phyloP scores from a whole-genome alignment of 345 rosid species.

The Eucalyptus caleyi region DNA sequence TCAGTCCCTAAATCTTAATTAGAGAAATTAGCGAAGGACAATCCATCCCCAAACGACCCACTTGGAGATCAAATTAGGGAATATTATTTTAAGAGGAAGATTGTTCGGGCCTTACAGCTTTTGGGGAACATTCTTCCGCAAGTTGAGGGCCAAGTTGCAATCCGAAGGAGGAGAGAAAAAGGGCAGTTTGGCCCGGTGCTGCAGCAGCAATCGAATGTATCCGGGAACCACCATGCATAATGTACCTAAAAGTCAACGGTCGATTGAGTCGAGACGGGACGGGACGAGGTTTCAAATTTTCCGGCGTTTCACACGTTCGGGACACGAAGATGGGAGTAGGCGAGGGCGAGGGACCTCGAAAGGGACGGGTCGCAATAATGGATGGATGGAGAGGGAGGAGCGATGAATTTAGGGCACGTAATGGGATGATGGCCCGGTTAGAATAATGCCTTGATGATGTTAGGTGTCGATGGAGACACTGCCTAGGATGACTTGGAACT shows the following conservation, averaged over 20 bases:
- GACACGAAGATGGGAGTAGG: background rate
- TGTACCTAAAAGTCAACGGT: background rate
- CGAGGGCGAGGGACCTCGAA: background rate
- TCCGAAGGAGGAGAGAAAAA: background rate
- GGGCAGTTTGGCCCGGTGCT: background rate
- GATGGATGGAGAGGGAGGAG: background rate
- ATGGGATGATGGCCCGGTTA: background rate
- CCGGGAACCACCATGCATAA: background rate
- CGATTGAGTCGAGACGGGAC: background rate
- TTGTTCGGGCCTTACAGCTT: background rate
- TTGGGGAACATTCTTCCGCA: background rate
- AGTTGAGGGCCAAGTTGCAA: background rate
- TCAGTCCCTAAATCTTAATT: background rate
- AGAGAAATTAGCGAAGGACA: background rate
- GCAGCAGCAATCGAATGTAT: background rate
- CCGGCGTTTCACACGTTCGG: background rate
- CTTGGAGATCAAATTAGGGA: background rate
- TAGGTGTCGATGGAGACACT: background rate
- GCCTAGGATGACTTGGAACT: background rate
- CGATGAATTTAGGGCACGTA: background rate
- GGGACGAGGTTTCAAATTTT: background rate
- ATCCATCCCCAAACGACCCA: background rate
- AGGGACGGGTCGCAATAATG: background rate
- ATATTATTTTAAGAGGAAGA: background rate
- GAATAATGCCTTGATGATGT: background rate